phyloP scores from a whole-genome alignment of 176 grass and related monocot species.

The Triticum turgidum region DNA sequence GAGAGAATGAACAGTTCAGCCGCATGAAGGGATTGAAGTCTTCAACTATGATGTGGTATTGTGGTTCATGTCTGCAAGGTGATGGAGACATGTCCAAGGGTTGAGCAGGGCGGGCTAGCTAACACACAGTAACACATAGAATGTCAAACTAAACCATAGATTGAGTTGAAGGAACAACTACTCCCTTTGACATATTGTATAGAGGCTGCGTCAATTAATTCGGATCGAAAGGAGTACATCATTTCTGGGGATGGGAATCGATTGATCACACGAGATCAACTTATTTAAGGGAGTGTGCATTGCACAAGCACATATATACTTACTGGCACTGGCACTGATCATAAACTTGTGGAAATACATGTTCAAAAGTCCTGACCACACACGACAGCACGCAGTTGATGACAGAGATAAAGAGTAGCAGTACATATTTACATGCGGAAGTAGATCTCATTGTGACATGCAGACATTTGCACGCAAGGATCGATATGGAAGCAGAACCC shows the following conservation, averaged over 20 bases:
- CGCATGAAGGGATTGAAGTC: background rate
- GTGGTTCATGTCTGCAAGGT: background rate
- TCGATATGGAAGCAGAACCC: background rate
- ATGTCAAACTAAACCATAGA: background rate
- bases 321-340: background rate
- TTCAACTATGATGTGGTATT: background rate
- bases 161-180: too few species aligned
- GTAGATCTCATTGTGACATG: background rate
- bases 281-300: too few species aligned
- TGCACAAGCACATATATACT: background rate
- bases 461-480: slow-evolving; percentile 1
- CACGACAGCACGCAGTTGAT: background rate
- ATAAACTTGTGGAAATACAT: background rate
- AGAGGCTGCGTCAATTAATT: too few species aligned
- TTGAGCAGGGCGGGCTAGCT: too few species aligned
- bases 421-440: background rate
- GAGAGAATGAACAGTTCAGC: background rate
- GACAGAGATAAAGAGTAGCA: background rate
- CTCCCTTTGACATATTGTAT: too few species aligned
- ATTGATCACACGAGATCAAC: background rate
- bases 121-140: background rate
- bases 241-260: background rate
- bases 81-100: background rate
- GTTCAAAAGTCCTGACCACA: background rate
- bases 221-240: too few species aligned